Base-by-base conservation (phyloP, 225 moss, liverwort and hornwort genomes). In the Bryum argenteum region DNA sequence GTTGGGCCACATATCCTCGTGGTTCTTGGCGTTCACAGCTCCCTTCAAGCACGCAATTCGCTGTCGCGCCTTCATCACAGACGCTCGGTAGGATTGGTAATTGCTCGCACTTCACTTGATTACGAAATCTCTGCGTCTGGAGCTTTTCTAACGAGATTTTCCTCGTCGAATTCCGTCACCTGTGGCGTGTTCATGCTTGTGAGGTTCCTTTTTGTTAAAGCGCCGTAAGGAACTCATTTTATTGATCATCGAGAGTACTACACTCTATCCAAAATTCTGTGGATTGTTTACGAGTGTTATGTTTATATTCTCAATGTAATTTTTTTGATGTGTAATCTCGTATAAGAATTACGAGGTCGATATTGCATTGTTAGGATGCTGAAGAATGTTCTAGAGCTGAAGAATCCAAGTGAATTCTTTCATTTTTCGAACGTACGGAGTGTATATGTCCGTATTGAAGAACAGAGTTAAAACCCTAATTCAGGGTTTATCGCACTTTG, bases 401-500 rank as follows among this genome's bases (percentile, higher is more conserved):
- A 50, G 9, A 9, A 14, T 44, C 50, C 4, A 9, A 44, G 37
- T 38, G 59, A 39, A 19, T 65, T 1, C 16, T 18, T 40, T 38
- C 37, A 10, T 43, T 53, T 6, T 21, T 52, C 18, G 24, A 50
- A 28, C 33, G 33, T 65, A 16, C 65, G 54, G 37, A 60, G 16
- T 40, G 38, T 55, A 11, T 20, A 17, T 40, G 39, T 55, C 28
- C 37, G 23, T 54, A 21, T 47, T 70, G 14, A 39, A 18, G 24
- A 41, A 47, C 50, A 45, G 54, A 73, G 41, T 47, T 14, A 11
- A 70, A 68, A 58, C 62, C 72, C 79, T 79, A 72, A 67, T 48
- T 43, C 22, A 55, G 76, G 79, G 65, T 76, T 75, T 78, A 72
- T 72, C 65, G 28, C 26, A 14, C 40, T 64, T 64, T 18, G 9